Conservation (phyloP, 2,329 filamentous ascomycete genomes). For the Ustilaginoidea virens region DNA sequence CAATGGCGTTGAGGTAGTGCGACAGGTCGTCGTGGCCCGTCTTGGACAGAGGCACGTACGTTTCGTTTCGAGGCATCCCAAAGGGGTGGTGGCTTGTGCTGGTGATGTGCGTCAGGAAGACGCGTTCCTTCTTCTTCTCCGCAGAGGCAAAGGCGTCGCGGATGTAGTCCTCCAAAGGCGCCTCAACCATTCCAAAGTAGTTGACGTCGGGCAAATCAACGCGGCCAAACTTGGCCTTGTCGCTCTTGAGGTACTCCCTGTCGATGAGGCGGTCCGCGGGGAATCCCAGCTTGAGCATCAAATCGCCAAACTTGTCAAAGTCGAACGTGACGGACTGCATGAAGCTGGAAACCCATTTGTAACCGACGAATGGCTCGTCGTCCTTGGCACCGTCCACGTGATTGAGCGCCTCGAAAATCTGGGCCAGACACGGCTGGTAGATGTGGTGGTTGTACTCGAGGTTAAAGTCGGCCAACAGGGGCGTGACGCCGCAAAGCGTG, state of each 20-base stretch:
- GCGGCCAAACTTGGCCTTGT: conserved; percentile 12
- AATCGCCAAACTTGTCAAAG: conserved; percentile 15
- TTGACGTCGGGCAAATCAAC: conserved; percentile 16
- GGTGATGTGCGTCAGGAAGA: conserved; percentile 19
- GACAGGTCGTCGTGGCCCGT: conserved; percentile 16
- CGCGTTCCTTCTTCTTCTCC: too few relatives aligned
- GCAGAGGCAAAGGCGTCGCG: too few relatives aligned
- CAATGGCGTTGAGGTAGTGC: conserved; percentile 17
- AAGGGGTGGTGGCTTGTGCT: conserved; percentile 20
- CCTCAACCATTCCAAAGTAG: conserved; percentile 18
- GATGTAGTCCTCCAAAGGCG: conserved; percentile 16
- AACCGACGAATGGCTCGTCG: conserved; percentile 11
- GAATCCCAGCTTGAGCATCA: conserved; percentile 16
- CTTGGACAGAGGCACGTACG: conserved; percentile 12
- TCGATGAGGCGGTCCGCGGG: conserved; percentile 10
- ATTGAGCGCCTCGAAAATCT: conserved; percentile 20
- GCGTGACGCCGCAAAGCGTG: conserved; percentile 25
- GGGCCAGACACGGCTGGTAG: conserved; percentile 29
- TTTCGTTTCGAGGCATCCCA: conserved; percentile 13
- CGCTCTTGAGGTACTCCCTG: conserved; percentile 15
- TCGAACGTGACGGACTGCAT: conserved; percentile 17
- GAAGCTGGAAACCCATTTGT: conserved; percentile 16
- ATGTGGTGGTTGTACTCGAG: conserved; percentile 23
- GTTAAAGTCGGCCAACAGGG: conserved; percentile 26
- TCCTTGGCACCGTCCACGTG: conserved; percentile 4